Evolutionary conservation across 148 eudicot species (phyloP), one percentile per base, ranked within the genome.

Genomic region (Silene uniflora): DNA sequence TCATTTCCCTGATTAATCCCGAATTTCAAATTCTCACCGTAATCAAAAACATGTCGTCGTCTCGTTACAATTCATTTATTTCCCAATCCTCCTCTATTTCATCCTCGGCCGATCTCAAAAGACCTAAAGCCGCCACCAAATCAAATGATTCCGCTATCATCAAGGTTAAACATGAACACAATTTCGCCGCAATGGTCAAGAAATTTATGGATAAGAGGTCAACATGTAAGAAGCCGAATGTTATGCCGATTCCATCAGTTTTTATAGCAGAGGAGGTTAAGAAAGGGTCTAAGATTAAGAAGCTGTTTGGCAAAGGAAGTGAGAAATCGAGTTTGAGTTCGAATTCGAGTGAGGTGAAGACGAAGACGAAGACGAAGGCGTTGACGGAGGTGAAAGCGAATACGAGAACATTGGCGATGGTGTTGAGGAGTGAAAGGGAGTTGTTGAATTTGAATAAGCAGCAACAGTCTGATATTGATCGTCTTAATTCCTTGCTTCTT

Each of bases 361-460:
- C 2, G 35, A 39, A 39, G 44, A 39, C 44, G 78, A 83, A 83
- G 77, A 63, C 25, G 61, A 93, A 89, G 83, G 92, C 90, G 5
- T 77, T 93, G 86, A 84, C 89, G 46, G 98, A 93, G 77, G 98
- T 93, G 55, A 93, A 86, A 44, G 60, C 85, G 46, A 93, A 91
- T 72, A 87, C 96, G n/a, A 87, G 98, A 83, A 93, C 85, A 18
- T 73, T 93, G 79, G 96, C 85, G 1, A 91, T 88, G 96, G 96
- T 93, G 77, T 69, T 93, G 76, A 83, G 93, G 87, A 91, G 98
- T 76, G 98, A 93, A 81, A 88, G 98, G 74, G 98, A 93, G 87
- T 85, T 93, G 19, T 79, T 93, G 67, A 82, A 68, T 73, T 83
- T 79, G 78, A 87, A 86, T 62, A 91, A 91, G 79, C 92, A 93